Base-by-base conservation (phyloP, 2,329 filamentous ascomycete species). In the Arthrobotrys musiformis region DNA sequence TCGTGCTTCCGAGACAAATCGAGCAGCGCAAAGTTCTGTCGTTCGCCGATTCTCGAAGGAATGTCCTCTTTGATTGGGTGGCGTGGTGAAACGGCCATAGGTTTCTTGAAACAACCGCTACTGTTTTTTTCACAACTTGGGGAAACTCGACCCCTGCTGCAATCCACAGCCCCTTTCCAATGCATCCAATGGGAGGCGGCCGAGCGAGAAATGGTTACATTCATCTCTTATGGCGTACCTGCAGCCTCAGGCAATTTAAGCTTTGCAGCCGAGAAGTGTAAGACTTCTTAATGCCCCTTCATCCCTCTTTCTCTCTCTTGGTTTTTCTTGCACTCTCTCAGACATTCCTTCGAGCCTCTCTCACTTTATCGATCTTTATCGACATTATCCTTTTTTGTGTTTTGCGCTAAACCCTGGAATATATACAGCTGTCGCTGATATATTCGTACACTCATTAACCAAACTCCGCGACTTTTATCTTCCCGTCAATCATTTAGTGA, bases 361-460 rank as follows among this genome's bases (percentile, higher is more conserved):
- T 46, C 46, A n/a, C n/a, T n/a, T n/a, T n/a, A n/a, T 68, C 54
- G 50, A 58, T 37, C 19, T 30, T 37, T 60, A 62, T 44, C 44
- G 46, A 62, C 42, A n/a, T 17, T 50, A 44, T 40, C 54, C 30
- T 58, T 22, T 17, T n/a, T 30, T 67, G 61, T 30, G 52, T 54
- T 26, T 48, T 28, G 40, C 44, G 22, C 6, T 24, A 2, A 7
- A 42, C n/a, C 35, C 46, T 73, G 61, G 70, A 68, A 75, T 75
- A 75, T 75, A 74, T 13, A 46, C 70, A n/a, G 70, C 63, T 62
- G 56, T 74, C 17, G 62, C 70, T 74, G 63, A 42, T 56, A 72
- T 78, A 72, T 78, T 72, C 74, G 74, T 72, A 52, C 74, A 68
- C 66, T 70, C 64, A 33, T 64, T 70, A 28, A 30, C 13, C 48